Evolutionary conservation across 768 basidiomycete species (phyloP).

Genomic region (Tubosaeta brunneosetosa): DNA sequence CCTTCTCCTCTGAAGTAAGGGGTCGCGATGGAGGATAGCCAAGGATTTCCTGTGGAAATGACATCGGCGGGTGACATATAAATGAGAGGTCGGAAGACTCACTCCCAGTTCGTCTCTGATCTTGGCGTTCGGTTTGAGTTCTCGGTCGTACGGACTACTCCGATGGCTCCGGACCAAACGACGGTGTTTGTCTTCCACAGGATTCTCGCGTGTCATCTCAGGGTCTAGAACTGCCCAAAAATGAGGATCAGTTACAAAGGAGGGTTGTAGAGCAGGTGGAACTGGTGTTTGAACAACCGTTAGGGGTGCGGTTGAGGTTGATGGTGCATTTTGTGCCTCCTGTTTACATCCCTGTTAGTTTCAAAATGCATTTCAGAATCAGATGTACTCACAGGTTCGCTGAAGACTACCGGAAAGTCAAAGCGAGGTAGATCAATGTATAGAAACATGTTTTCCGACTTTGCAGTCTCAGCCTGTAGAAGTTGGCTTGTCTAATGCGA

Average conservation of each 20-base stretch:
- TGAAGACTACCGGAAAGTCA: constrained; percentile 95
- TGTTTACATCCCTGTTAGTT: constrained; percentile 14
- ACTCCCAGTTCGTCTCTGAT: constrained; percentile 91
- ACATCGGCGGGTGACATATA: neutral
- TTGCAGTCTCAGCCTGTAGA: constrained; percentile 79
- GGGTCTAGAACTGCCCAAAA: constrained; percentile 91
- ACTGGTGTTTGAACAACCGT: constrained; percentile 39
- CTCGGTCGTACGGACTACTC: constrained; percentile 90
- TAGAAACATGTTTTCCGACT: constrained; percentile 90
- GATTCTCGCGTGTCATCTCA: constrained; percentile 87
- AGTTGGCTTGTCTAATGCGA: neutral
- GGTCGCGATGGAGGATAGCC: constrained; percentile 86
- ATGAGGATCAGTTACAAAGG: constrained; percentile 59
- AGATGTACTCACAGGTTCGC: constrained; percentile 63
- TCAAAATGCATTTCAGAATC: neutral
- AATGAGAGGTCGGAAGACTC: constrained; percentile 22
- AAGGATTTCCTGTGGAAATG: constrained; percentile 67
- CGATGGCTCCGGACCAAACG: constrained; percentile 91
- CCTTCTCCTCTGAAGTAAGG: constrained; percentile 89
- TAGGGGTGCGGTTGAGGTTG: constrained; percentile 40
- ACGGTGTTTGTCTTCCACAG: constrained; percentile 95
- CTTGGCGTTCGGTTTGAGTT: constrained; percentile 95
- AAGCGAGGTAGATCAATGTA: constrained; percentile 96
- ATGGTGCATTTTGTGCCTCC: constrained; percentile 39
- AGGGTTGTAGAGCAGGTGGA: constrained; percentile 38